Percentiles rank a stretch among this genome's conserved stretches.
These are phyloP conservation scores for Orbilia javanica DNA, from an alignment of 2,329 filamentous ascomycete genomes.

Conservation along the genomic window DNA sequence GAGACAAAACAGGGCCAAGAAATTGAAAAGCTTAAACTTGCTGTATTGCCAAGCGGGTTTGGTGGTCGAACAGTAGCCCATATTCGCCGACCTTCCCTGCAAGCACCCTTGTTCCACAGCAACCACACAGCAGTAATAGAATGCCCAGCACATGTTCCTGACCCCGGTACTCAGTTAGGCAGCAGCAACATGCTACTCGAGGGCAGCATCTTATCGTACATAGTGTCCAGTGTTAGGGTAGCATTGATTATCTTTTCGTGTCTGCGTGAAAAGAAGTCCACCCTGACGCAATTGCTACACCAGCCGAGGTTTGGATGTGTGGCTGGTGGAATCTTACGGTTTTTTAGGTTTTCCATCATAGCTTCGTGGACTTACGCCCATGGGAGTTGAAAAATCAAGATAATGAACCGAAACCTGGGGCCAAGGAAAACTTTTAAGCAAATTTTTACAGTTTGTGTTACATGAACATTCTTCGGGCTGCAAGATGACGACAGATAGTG, in stretches of 20 bases:
- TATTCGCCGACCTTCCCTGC: constrained; percentile 58
- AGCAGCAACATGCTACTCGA: constrained; percentile 55
- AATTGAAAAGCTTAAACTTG: constrained; percentile 45
- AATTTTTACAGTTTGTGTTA: constrained; percentile 42
- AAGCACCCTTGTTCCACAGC: constrained; percentile 56
- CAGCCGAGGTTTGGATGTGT: constrained; percentile 52
- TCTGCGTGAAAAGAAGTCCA: constrained; percentile 36
- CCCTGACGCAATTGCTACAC: constrained; percentile 56
- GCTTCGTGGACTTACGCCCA: background rate
- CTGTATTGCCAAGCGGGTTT: constrained; percentile 45
- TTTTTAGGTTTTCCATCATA: constrained; percentile 6
- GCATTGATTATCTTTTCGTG: constrained; percentile 51
- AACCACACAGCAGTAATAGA: constrained; percentile 50
- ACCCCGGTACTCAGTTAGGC: constrained; percentile 57
- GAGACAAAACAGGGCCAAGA: constrained; percentile 17
- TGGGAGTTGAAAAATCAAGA: background rate
- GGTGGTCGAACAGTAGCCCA: constrained; percentile 38
- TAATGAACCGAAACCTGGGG: background rate
- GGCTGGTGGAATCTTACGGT: constrained; percentile 33
- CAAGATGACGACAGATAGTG: constrained; percentile 50
- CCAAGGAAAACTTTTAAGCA: background rate
- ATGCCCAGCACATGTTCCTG: constrained; percentile 58
- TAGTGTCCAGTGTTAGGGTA: constrained; percentile 55
- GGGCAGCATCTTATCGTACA: constrained; percentile 52
- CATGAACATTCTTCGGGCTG: constrained; percentile 38